Evolutionary conservation across 2,329 filamentous ascomycete genomes (phyloP).

Genomic region (Cercospora brassicicola): DNA sequence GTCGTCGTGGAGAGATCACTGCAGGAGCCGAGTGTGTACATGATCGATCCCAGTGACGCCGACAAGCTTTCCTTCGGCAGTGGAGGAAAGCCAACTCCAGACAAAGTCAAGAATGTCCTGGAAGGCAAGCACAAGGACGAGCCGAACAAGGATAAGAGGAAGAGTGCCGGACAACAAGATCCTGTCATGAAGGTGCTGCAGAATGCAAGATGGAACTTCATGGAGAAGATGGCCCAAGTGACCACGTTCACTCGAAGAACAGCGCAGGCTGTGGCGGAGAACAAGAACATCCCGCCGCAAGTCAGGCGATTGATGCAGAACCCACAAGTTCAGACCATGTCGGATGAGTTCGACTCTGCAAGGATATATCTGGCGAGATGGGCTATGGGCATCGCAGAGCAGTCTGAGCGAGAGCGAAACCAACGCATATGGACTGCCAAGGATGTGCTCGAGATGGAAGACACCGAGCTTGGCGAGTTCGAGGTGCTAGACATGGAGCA

Average conservation of each 20-base stretch:
- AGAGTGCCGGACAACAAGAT: conserved; percentile 66
- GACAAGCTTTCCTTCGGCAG: conserved; percentile 79
- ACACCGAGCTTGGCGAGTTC: conserved; percentile 93
- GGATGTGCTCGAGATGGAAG: conserved; percentile 89
- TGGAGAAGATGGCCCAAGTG: conserved; percentile 96
- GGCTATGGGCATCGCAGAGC: conserved; percentile 98
- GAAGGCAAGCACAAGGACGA: conserved; percentile 41
- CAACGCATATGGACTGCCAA: conserved; percentile 90
- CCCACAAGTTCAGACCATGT: conserved; percentile 89
- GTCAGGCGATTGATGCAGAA: conserved; percentile 81
- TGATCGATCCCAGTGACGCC: conserved; percentile 82
- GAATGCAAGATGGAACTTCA: conserved; percentile 90
- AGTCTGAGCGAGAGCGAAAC: conserved; percentile 83
- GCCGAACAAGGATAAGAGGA: conserved; percentile 31
- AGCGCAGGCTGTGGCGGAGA: conserved; percentile 87
- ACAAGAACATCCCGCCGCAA: conserved; percentile 86
- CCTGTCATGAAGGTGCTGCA: conserved; percentile 91
- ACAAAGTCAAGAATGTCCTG: conserved; percentile 47
- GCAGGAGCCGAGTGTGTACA: conserved; percentile 85
- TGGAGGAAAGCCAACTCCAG: conserved; percentile 52
- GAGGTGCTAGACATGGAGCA: conserved; percentile 83
- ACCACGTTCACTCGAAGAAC: conserved; percentile 93
- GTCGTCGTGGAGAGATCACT: conserved; percentile 77
- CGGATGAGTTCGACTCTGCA: conserved; percentile 96
- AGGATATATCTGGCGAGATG: conserved; percentile 90